Base-by-base conservation (phyloP, 2,329 filamentous ascomycete species). In the Elsinoe fawcettii region DNA sequence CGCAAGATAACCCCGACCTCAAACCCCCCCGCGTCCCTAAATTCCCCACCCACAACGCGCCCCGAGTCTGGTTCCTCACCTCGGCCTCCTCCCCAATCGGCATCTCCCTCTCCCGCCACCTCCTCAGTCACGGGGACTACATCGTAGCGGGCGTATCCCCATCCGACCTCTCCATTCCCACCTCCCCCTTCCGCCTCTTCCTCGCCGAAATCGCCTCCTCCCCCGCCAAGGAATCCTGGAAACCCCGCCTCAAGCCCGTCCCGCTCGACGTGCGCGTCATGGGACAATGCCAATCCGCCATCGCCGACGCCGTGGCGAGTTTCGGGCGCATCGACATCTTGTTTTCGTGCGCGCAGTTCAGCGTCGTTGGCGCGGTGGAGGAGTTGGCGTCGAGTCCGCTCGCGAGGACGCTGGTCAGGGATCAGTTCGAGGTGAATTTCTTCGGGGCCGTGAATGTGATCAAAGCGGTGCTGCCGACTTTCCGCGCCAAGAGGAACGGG, bases 361-460 rank as follows among this genome's bases (percentile, higher is more conserved):
- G 90, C 61, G 82, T 96, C 30, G 83, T 97, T 32, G 93, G 92
- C 39, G 88, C 90, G 0, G 87, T 97, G 6, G 93, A 97, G 72
- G 93, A 99, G 71, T 77, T 96, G 23, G 85, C 86, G 0, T 86
- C 88, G 27, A 85, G 80, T 22, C 79, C 80, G 3, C 80, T 84
- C 43, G 90, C 89, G 1, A 80, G 86, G 63, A 90, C 86, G 59
- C 80, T 96, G 16, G 86, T 95, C 34, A 83, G 88, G 60, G 88
- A 95, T 66, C 92, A 96, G 70, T 96, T 97, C 69, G 92, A 97
- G 71, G 85, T 84, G 61, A 90, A 95, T 66, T 97, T 95, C 77
- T 97, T 97, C 71, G 90, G 89, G 0, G 90, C 95, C 58, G 86
- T 97, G 70, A 97, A 97, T 73, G 89, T 95, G 69, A 95, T 97